Percentiles rank a stretch among this genome's conserved stretches.
phyloP scores from a whole-genome alignment of 257 asterid species.

The Penstemon newberryi region DNA sequence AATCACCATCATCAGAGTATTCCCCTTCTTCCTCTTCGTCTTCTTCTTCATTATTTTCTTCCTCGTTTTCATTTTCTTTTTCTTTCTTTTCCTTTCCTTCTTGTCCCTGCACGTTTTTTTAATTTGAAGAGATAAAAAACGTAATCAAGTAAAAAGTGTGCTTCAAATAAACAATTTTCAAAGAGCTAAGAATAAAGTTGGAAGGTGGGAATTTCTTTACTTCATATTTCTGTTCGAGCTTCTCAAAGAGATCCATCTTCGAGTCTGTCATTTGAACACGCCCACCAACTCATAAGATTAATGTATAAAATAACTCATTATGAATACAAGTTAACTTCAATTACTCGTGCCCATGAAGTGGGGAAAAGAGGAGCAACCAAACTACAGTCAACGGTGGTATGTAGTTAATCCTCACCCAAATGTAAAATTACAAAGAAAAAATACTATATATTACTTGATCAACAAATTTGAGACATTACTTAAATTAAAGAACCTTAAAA shows the following conservation, averaged over 20 bases:
- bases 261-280: constrained; percentile 34
- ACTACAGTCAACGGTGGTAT: too few relatives aligned
- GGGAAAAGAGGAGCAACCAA: too few relatives aligned
- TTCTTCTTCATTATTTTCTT: constrained; percentile 43
- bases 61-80: constrained; percentile 45
- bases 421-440: too few relatives aligned
- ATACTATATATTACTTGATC: too few relatives aligned
- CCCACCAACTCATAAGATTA: constrained; percentile 7
- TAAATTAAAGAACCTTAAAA: too few relatives aligned
- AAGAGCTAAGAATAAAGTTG: not conserved
- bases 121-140: not conserved
- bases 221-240: constrained; percentile 47
- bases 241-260: constrained; percentile 56
- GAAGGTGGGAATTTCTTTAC: constrained; percentile 26
- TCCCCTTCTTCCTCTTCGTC: constrained; percentile 58
- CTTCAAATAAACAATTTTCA: not conserved
- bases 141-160: not conserved
- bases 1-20: constrained; percentile 63
- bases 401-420: too few relatives aligned
- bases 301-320: not conserved
- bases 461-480: too few relatives aligned
- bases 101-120: constrained; percentile 39
- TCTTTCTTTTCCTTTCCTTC: constrained; percentile 48
- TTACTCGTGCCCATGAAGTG: not conserved
- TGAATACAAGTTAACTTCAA: not conserved